These are phyloP conservation scores for Eutrema japonicum DNA, from an alignment of 345 rosid genomes.

Conservation along the genomic window DNA sequence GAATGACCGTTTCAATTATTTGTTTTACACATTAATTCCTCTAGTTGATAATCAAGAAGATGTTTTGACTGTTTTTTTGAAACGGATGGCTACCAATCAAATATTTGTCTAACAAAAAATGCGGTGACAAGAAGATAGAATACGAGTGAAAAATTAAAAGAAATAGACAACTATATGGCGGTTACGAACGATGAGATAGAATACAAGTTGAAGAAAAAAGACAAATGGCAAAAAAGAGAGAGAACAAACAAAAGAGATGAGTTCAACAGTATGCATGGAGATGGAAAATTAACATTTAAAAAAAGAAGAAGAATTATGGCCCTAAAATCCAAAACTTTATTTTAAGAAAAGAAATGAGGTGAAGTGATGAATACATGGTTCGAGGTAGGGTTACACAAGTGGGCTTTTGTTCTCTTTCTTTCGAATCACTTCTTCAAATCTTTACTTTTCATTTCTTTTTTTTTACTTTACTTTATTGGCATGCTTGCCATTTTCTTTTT, in stretches of 20 bases:
- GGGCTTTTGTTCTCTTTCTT: constrained; percentile 22
- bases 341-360: not conserved
- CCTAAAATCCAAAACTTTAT: not conserved
- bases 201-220: constrained; percentile 11
- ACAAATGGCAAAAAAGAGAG: constrained; percentile 1
- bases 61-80: not conserved
- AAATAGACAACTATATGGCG: constrained; percentile 12
- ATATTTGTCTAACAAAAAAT: not conserved
- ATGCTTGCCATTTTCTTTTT: constrained; percentile 19
- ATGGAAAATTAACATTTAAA: not conserved
- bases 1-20: not conserved
- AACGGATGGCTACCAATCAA: constrained; percentile 14
- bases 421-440: constrained; percentile 19
- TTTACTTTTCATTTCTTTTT: constrained; percentile 17
- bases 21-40: not conserved
- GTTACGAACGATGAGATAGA: constrained; percentile 8
- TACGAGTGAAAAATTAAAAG: constrained; percentile 3
- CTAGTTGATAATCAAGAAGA: not conserved
- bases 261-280: not conserved
- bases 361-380: constrained; percentile 19
- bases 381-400: constrained; percentile 30
- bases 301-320: not conserved
- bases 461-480: constrained; percentile 33
- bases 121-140: constrained; percentile 6
- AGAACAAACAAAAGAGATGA: not conserved